Evolutionary conservation across 202 grass and related monocot genomes (phyloP).

Genomic region (Schoenoplectus tabernaemontani): DNA sequence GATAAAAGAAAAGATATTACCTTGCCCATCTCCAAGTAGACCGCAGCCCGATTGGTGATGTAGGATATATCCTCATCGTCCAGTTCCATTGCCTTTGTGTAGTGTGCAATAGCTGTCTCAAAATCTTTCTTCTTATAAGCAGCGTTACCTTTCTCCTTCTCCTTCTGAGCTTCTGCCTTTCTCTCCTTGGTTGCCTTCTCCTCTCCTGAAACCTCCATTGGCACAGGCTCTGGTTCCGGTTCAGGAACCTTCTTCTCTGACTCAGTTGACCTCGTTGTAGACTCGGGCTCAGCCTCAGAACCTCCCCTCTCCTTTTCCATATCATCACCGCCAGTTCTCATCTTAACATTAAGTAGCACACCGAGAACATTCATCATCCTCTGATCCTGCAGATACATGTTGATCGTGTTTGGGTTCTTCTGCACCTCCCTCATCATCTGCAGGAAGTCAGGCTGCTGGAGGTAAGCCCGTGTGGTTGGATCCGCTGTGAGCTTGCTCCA

Average conservation of each 20-base stretch:
- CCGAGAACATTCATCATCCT: slow-evolving; percentile 82
- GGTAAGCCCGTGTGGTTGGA: slow-evolving; percentile 57
- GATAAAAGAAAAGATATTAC: slow-evolving; percentile 18
- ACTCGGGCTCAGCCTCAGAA: neutral
- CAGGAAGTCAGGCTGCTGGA: slow-evolving; percentile 74
- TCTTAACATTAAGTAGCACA: slow-evolving; percentile 60
- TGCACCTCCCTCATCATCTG: slow-evolving; percentile 79
- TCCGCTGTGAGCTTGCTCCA: slow-evolving; percentile 75
- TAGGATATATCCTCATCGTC: slow-evolving; percentile 76
- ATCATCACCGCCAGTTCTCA: slow-evolving; percentile 29
- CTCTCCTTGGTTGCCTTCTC: slow-evolving; percentile 55
- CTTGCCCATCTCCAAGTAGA: slow-evolving; percentile 96
- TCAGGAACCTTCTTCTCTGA: slow-evolving; percentile 27
- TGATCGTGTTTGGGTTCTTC: slow-evolving; percentile 59
- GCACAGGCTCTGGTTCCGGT: slow-evolving; percentile 48
- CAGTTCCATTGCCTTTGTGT: slow-evolving; percentile 63
- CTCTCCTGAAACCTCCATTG: slow-evolving; percentile 48
- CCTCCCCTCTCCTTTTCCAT: slow-evolving; percentile 23
- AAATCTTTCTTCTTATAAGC: slow-evolving; percentile 96
- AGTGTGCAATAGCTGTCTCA: slow-evolving; percentile 71
- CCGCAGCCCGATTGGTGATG: slow-evolving; percentile 71
- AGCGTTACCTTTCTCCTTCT: slow-evolving; percentile 77
- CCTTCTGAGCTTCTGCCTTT: slow-evolving; percentile 58
- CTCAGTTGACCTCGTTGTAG: slow-evolving; percentile 19
- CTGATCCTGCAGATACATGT: slow-evolving; percentile 63